Evolutionary conservation across 139 green algal species (phyloP), one percentile per base, ranked within the genome.

Genomic region (Micractinium conductrix): DNA sequence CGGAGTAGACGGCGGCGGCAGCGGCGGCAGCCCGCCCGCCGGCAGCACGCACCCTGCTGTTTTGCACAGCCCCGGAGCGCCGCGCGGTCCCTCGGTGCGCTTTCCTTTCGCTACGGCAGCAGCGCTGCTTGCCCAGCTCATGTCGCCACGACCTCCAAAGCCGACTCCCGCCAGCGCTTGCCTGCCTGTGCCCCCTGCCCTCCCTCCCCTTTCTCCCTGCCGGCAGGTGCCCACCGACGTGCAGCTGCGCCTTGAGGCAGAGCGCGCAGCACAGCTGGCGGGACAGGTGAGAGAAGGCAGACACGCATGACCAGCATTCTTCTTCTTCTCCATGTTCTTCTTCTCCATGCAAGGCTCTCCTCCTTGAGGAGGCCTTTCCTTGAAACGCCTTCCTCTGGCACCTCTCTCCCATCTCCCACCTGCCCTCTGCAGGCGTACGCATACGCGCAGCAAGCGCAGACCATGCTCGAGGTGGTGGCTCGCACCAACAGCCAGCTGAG

Each of bases 191-290:
- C 37, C 26, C 6, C 9, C 8, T 48, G 50, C 48, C 35, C 33
- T 10, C 0, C 17, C 74, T 35, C 9, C 19, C 35, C 17, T 5
- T 24, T 9, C 53, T 35, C 2, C 2, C 53, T n/a, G n/a, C 3
- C 50, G 9, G 50, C 74, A 81, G 74, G 48, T 33, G 10, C 55
- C 58, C 12, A 53, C 19, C n/a, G 55, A 82, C 2, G 53, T 45
- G 28, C 40, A 35, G 26, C 76, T 82, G 76, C 0, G 10, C 1
- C 53, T 43, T 12, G 76, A 73, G 58, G 58, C 76, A 1, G 50
- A 82, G 53, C 76, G 76, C 5, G 76, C 40, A 0, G 76, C 76
- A 28, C 37, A 53, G 38, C 76, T 82, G 76, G 76, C 76, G 22
- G 76, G 76, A 0, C n/a, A 55, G 26, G 76, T 38, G 62, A 69